These are phyloP conservation scores for Globisporangium parvum DNA, from an alignment of 352 stramenopile species.

Conservation along the genomic window DNA sequence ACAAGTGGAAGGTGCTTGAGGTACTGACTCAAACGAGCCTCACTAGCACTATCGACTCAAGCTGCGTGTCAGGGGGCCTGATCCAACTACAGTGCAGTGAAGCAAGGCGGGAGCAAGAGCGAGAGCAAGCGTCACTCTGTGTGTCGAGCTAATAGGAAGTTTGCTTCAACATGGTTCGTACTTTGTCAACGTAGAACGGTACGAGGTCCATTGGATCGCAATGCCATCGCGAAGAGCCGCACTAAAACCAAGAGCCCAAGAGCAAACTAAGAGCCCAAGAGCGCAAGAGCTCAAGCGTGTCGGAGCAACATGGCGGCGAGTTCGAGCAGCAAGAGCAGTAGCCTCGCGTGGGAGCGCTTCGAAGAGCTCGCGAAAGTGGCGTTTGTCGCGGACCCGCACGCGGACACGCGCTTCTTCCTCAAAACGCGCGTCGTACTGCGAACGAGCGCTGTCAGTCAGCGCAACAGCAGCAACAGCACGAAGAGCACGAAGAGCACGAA, in stretches of 20 bases:
- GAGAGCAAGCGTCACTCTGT: no score
- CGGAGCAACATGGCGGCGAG: constrained; percentile 1
- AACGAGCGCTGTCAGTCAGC: neutral
- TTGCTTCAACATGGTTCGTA: neutral
- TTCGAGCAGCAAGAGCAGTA: constrained; percentile 11
- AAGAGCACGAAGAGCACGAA: no score
- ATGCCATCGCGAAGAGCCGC: neutral
- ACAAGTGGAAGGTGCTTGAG: neutral
- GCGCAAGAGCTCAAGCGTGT: no score
- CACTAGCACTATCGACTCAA: no score
- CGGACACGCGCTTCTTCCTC: constrained; percentile 52
- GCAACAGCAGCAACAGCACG: constrained; percentile 19
- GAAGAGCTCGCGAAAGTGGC: constrained; percentile 64
- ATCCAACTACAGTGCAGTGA: no score
- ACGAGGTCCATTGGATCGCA: no score
- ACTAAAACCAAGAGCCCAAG: neutral
- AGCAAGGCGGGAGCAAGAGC: no score
- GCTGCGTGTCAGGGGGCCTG: no score
- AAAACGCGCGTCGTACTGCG: constrained; percentile 29
- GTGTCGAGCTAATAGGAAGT: no score
- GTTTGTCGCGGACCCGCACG: constrained; percentile 41
- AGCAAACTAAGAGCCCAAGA: no score
- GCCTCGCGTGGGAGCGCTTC: constrained; percentile 55
- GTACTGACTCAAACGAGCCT: no score
- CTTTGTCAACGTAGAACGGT: neutral